phyloP scores from a whole-genome alignment of 2,329 filamentous ascomycete species.

The Colletotrichum siamense region DNA sequence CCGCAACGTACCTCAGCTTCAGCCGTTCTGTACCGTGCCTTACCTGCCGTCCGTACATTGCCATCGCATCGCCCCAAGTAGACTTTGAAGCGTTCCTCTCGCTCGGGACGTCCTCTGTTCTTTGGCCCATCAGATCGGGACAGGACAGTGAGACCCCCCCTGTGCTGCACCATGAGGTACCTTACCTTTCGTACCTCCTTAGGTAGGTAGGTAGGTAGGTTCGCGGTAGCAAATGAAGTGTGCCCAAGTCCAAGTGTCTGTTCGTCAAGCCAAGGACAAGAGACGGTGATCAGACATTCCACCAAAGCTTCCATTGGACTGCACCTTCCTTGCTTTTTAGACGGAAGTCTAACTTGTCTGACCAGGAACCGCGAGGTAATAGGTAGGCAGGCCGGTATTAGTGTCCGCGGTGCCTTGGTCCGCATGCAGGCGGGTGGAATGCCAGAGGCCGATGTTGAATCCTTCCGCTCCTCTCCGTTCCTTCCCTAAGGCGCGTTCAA shows the following conservation, averaged over 20 bases:
- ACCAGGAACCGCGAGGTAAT: not conserved
- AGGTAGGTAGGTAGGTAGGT: not conserved
- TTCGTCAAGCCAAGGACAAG: not conserved
- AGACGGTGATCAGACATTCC: slow-evolving; percentile 9
- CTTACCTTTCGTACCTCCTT: not conserved
- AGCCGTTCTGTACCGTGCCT: not conserved
- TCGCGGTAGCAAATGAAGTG: not conserved
- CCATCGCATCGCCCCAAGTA: not conserved
- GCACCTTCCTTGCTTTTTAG: not conserved
- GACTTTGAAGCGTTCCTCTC: slow-evolving; percentile 7
- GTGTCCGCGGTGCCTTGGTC: not conserved
- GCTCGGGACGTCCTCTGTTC: slow-evolving; percentile 5
- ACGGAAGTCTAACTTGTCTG: not conserved
- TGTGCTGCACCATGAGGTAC: not conserved
- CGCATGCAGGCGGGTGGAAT: not conserved
- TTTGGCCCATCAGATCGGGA: slow-evolving; percentile 1
- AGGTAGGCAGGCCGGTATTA: not conserved
- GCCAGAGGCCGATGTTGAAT: not conserved
- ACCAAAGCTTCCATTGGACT: not conserved
- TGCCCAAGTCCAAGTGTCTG: not conserved
- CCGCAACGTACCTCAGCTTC: not conserved
- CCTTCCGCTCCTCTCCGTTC: not conserved
- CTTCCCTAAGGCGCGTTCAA: not conserved
- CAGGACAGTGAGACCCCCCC: not conserved
- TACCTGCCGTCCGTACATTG: not conserved